Evolutionary conservation across 306 rosid genomes (phyloP), one percentile per base, ranked within the genome.

Genomic region (Prunus mira): DNA sequence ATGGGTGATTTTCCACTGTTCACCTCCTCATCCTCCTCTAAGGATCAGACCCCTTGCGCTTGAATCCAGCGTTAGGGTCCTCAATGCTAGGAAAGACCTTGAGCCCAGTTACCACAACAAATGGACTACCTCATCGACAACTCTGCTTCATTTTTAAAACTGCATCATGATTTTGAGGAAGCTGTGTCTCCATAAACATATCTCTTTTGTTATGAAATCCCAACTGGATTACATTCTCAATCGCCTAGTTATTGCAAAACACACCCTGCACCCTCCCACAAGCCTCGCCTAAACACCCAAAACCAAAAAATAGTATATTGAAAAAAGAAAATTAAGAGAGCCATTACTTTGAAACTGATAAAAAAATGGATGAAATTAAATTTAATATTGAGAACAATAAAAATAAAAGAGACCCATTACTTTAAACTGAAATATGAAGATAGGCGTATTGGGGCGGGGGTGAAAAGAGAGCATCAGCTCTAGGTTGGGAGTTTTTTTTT

Each of bases 211-310:
- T 85, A 65, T 87, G 65, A 30, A 87, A 87, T 87, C 86, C 91
- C 65, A 87, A 76, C 65, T 82, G 73, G 41, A 41, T 68, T 5
- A 87, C 89, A 74, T 85, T 85, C 76, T 72, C 84, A 50, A 75
- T 70, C 38, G 82, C 82, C 88, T 88, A 87, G 69, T 84, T 43
- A 77, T 86, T 78, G 69, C 84, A 84, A 71, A 87, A 87, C 78
- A 87, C 89, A 41, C 89, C 91, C 83, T 92, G 97, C 50, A 92
- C 98, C 74, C 89, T 78, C 41, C 98, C 98, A 92, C 88, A 75
- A 89, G 89, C 87, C 96, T 90, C 70, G 85, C 97, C 96, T 90
- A 90, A 83, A 72, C 71, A 51, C 12, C 77, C 67, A 22, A 68
- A 76, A 5, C 72, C 67, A 30, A 43, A 56, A 52, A 41, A 7